These are phyloP conservation scores for Cutaneotrichosporon mucoides DNA, from an alignment of 1,284 basidiomycete genomes.

Conservation along the genomic window DNA sequence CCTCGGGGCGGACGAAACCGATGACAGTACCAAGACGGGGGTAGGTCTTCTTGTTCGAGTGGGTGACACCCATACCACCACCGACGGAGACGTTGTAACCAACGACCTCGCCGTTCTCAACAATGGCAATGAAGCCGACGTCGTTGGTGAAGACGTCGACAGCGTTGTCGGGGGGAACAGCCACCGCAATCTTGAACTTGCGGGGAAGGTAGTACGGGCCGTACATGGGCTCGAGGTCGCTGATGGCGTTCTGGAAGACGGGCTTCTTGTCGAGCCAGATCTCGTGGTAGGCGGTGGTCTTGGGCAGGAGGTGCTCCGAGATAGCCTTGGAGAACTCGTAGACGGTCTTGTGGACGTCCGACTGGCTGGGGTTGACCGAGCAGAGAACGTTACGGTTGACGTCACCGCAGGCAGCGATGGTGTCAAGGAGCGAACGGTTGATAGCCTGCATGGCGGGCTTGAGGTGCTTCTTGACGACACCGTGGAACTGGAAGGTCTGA, in stretches of 20 bases:
- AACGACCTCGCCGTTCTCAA: constrained; percentile 66
- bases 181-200: constrained; percentile 98
- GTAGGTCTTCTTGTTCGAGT: constrained; percentile 98
- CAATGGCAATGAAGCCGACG: constrained; percentile 89
- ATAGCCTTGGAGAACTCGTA: constrained; percentile 81
- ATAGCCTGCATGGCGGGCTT: constrained; percentile 97
- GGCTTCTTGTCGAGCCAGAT: constrained; percentile 98
- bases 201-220: constrained; percentile 95
- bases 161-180: constrained; percentile 94
- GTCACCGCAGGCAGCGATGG: constrained; percentile 96
- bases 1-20: constrained; percentile 87
- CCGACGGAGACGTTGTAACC: constrained; percentile 90
- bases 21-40: constrained; percentile 83
- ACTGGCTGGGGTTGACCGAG: constrained; percentile 83
- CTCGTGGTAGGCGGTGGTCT: constrained; percentile 94
- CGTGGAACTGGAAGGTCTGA: constrained; percentile 99
- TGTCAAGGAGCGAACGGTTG: constrained; percentile 87
- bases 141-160: constrained; percentile 96
- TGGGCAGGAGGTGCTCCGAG: constrained; percentile 82
- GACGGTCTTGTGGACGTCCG: constrained; percentile 76
- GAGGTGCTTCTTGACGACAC: constrained; percentile 90
- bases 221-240: constrained; percentile 94
- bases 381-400: constrained; percentile 86
- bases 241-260: constrained; percentile 81
- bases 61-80: constrained; percentile 99